phyloP scores from a whole-genome alignment of 1,284 basidiomycete species.

The Ustilago hordei region DNA sequence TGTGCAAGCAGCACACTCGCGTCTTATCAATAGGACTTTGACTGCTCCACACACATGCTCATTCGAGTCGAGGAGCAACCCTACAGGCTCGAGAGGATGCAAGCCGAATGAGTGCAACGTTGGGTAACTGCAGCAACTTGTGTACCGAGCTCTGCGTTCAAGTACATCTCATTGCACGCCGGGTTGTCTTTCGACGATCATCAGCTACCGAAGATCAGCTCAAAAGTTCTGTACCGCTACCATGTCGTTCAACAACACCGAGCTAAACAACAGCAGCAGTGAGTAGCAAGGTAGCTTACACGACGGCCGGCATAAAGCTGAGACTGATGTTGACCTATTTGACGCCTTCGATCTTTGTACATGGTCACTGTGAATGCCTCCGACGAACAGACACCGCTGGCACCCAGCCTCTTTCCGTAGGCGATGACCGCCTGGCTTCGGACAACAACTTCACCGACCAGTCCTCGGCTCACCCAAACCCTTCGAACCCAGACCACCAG shows the following conservation, averaged over 20 bases:
- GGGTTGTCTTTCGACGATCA: neutral
- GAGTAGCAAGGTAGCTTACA: conserved; percentile 3
- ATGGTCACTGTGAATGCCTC: neutral
- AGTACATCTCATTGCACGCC: neutral
- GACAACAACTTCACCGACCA: conserved; percentile 49
- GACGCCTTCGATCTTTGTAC: neutral
- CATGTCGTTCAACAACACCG: conserved; percentile 21
- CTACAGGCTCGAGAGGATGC: no score
- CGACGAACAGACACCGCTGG: conserved; percentile 29
- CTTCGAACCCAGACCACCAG: conserved; percentile 19
- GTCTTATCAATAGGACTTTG: neutral
- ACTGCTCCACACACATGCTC: neutral
- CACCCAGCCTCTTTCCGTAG: conserved; percentile 35
- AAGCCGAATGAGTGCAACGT: no score
- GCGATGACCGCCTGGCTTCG: conserved; percentile 42
- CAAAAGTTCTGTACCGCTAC: neutral
- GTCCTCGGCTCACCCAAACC: conserved; percentile 38
- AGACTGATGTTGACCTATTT: neutral
- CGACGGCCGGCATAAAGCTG: neutral
- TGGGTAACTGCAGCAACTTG: no score
- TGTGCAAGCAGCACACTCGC: neutral
- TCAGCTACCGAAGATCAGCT: neutral
- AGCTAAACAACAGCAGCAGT: conserved; percentile 32
- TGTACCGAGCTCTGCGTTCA: no score
- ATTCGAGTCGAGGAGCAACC: no score